phyloP scores from a whole-genome alignment of 495 filamentous ascomycete species.

The Daldinia caldariorum region DNA sequence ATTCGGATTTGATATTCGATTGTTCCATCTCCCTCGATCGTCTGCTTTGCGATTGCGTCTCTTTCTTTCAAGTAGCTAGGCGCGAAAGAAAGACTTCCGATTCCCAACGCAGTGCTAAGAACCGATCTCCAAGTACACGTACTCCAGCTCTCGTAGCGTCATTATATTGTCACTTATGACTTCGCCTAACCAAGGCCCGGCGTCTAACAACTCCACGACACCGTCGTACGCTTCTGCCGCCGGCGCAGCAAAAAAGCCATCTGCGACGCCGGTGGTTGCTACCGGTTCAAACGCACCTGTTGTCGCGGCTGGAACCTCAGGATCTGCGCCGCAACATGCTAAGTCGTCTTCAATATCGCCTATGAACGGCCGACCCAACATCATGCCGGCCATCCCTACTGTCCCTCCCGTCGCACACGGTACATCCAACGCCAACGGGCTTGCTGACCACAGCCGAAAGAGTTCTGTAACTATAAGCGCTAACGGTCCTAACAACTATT shows the following conservation, averaged over 20 bases:
- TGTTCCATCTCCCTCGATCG: slow-evolving; percentile 15
- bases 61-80: slow-evolving; percentile 39
- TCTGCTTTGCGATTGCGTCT: slow-evolving; percentile 34
- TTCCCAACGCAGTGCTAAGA: slow-evolving; percentile 23
- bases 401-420: slow-evolving; percentile 66
- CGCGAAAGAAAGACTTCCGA: slow-evolving; percentile 38
- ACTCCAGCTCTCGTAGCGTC: slow-evolving; percentile 39
- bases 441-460: slow-evolving; percentile 79
- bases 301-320: slow-evolving; percentile 73
- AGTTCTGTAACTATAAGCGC: slow-evolving; percentile 88
- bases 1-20: slow-evolving; percentile 61
- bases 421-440: slow-evolving; percentile 65
- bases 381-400: slow-evolving; percentile 72
- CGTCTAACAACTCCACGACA: slow-evolving; percentile 69
- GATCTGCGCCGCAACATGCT: slow-evolving; percentile 75
- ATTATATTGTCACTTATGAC: slow-evolving; percentile 58
- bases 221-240: slow-evolving; percentile 77
- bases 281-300: slow-evolving; percentile 70
- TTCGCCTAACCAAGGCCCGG: slow-evolving; percentile 62
- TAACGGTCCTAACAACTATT: slow-evolving; percentile 75
- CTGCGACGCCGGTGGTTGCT: slow-evolving; percentile 72
- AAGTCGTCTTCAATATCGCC: slow-evolving; percentile 79
- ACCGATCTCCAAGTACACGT: slow-evolving; percentile 16
- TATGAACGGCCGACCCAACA: slow-evolving; percentile 82
- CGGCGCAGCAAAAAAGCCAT: slow-evolving; percentile 80